Base-by-base conservation (phyloP, 2,329 filamentous ascomycete species). In the Periglandula ipomoeae region DNA sequence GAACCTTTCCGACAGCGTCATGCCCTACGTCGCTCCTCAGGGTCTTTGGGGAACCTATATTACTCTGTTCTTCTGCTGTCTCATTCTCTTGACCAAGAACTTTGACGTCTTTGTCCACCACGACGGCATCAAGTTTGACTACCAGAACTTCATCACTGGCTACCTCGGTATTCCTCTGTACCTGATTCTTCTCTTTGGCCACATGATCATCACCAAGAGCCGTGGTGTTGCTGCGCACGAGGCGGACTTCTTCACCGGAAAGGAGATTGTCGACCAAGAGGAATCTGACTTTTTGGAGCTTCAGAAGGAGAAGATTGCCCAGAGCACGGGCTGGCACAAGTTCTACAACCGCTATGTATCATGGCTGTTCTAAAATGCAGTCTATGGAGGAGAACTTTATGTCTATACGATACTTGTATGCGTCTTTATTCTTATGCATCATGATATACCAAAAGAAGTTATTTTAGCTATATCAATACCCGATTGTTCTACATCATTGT, bases 71-170 rank as follows among this genome's bases (percentile, higher is more conserved):
- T 82, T 89, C 68, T 89, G 85, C 67, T 73, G 76, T 59, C 61
- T 93, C 30, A 85, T 93, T 52, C 78, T 84, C 2, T 61, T 94
- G 46, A 91, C 87, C 60, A 94, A 93, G 76, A 90, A 89, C 73
- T 93, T 81, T 66, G 74, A 78, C 49, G 82, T 85, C 51, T 93
- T 93, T 65, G 72, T 79, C 53, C 63, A 57, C 59, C 69, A 56
- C 71, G 74, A 66, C 57, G 56, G 64, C 49, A 73, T 73, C 47
- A 70, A 71, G 45, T 87, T 87, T 55, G 79, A 85, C 64, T 85
- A 85, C 72, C 82, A 85, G 71, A 82, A 78, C 58, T 89, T 90
- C 66, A 79, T 90, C 64, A 88, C 84, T 0, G 84, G 83, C 23
- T 89, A 89, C 64, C 70, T 85, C 7, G 86, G 85, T 45, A 89